A percentile compares a stretch with the other conserved stretches of the same genome.
Evolutionary conservation across 83 land plant genomes (phyloP).

Genomic region (Diphasiastrum complanatum): DNA sequence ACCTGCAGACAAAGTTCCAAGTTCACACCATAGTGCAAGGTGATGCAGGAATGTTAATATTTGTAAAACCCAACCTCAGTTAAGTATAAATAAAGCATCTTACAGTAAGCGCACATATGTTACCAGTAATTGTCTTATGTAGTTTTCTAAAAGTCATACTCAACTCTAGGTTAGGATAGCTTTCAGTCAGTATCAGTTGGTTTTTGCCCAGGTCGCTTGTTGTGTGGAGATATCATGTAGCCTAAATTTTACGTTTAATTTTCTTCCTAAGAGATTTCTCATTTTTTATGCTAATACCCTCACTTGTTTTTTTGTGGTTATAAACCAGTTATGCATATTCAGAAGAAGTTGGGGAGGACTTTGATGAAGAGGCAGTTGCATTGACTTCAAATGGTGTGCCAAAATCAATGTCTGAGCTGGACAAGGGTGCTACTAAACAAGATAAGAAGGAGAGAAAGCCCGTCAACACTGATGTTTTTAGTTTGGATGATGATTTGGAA

Average conservation of each 20-base stretch:
- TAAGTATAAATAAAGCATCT: no score
- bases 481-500: slow-evolving; percentile 40
- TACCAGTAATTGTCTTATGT: no score
- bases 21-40: no score
- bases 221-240: background rate
- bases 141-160: no score
- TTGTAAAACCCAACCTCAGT: no score
- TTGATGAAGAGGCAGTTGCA: slow-evolving; percentile 59
- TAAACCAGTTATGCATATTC: slow-evolving; percentile 66
- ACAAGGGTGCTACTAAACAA: slow-evolving; percentile 16
- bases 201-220: background rate
- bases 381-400: slow-evolving; percentile 17
- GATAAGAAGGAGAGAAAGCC: slow-evolving; percentile 31
- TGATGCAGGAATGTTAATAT: no score
- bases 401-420: background rate
- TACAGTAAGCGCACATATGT: no score
- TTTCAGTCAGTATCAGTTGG: no score
- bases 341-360: slow-evolving; percentile 49
- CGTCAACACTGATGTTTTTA: slow-evolving; percentile 21
- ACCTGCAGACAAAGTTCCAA: no score
- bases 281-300: background rate
- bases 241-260: background rate
- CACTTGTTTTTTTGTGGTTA: background rate
- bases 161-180: no score
- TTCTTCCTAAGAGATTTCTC: background rate